These are phyloP conservation scores for Ceratocystis cacaofunesta DNA, from an alignment of 2,329 filamentous ascomycete species.

Conservation along the genomic window DNA sequence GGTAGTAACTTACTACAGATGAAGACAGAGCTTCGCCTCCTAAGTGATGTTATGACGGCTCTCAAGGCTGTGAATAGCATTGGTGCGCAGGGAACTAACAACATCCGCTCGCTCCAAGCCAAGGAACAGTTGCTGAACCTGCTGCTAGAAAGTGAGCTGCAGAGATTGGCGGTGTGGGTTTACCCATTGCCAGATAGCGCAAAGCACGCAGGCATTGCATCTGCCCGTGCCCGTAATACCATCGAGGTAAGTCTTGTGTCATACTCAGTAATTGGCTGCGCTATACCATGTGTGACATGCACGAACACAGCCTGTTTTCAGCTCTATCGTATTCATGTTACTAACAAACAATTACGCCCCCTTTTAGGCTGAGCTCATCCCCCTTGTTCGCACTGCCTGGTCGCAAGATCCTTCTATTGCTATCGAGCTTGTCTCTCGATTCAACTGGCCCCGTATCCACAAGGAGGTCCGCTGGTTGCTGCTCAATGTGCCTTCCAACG, in stretches of 20 bases:
- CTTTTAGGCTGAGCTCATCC: conserved; percentile 37
- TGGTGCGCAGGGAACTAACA: conserved; percentile 36
- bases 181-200: conserved; percentile 50
- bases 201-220: conserved; percentile 23
- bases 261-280: not conserved
- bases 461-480: conserved; percentile 67
- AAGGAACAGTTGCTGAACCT: conserved; percentile 76
- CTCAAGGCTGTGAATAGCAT: conserved; percentile 51
- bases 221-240: conserved; percentile 17
- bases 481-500: conserved; percentile 70
- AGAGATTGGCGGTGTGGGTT: conserved; percentile 76
- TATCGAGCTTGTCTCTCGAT: conserved; percentile 69
- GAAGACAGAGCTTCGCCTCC: conserved; percentile 75
- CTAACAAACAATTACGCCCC: too few species aligned
- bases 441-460: conserved; percentile 57
- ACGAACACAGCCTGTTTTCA: not conserved
- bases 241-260: conserved; percentile 20
- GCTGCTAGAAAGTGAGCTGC: conserved; percentile 71
- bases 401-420: conserved; percentile 69
- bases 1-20: conserved; percentile 86
- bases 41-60: conserved; percentile 57
- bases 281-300: not conserved
- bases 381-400: conserved; percentile 73
- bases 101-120: conserved; percentile 50
- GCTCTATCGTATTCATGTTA: not conserved